phyloP scores from a whole-genome alignment of 805 yeast species.

The Kazachstania viticola region DNA sequence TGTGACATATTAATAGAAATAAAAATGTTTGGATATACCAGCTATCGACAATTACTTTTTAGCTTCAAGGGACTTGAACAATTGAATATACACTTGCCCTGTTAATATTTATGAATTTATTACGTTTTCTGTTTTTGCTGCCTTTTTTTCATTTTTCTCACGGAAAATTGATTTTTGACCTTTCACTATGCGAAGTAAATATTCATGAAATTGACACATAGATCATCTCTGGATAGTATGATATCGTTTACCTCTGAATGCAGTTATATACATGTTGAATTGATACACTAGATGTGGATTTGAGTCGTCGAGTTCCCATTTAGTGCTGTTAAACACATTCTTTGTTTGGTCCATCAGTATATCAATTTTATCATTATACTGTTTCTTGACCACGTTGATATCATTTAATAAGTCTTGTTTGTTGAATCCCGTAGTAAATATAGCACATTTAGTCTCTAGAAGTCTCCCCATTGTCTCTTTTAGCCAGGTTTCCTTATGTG shows the following conservation, averaged over 20 bases:
- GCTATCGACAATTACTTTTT: too few species aligned
- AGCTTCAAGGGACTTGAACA: too few species aligned
- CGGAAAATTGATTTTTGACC: too few species aligned
- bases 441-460: slow-evolving; percentile 85
- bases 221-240: slow-evolving; percentile 53
- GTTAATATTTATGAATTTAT: too few species aligned
- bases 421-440: slow-evolving; percentile 85
- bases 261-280: slow-evolving; percentile 82
- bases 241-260: slow-evolving; percentile 92
- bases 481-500: slow-evolving; percentile 79
- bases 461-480: slow-evolving; percentile 73
- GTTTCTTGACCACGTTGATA: slow-evolving; percentile 52
- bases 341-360: slow-evolving; percentile 60
- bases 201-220: too few species aligned
- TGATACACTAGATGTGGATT: slow-evolving; percentile 91
- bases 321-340: slow-evolving; percentile 74
- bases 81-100: too few species aligned
- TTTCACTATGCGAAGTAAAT: too few species aligned
- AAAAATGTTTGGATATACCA: too few species aligned
- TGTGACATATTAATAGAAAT: background rate
- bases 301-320: slow-evolving; percentile 87
- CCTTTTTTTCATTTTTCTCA: too few species aligned
- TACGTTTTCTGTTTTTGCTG: too few species aligned
- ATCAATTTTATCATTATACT: slow-evolving; percentile 69
- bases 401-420: slow-evolving; percentile 61